A percentile compares a stretch with the other conserved stretches of the same genome.
Evolutionary conservation across 176 grass and related monocot species (phyloP).

Genomic region (Phragmites australis): DNA sequence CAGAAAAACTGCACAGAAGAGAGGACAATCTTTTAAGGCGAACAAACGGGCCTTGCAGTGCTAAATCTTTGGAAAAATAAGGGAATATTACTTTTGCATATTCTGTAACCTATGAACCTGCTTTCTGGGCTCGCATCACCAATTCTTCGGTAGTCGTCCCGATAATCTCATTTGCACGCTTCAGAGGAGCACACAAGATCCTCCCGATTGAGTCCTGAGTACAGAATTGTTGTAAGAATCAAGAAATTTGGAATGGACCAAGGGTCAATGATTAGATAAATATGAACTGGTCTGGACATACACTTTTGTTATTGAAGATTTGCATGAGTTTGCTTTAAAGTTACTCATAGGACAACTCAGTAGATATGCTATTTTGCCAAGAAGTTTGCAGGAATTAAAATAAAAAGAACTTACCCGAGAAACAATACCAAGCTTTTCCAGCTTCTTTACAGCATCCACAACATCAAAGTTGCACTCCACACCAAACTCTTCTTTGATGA

Average conservation of each 20-base stretch:
- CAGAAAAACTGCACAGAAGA: background rate
- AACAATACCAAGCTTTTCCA: conserved; percentile 91
- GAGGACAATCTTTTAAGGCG: background rate
- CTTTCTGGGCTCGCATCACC: conserved; percentile 65
- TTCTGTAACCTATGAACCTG: conserved; percentile 26
- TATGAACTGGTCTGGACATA: background rate
- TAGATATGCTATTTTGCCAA: background rate
- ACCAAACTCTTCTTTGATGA: conserved; percentile 80
- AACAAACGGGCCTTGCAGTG: background rate
- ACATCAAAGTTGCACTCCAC: conserved; percentile 88
- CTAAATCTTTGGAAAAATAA: background rate
- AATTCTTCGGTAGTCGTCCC: conserved; percentile 90
- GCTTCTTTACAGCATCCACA: conserved; percentile 78
- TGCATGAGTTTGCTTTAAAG: background rate
- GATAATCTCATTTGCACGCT: conserved; percentile 87
- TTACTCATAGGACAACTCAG: background rate
- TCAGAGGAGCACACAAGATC: conserved; percentile 68
- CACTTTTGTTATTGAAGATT: background rate
- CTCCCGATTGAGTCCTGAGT: conserved; percentile 71
- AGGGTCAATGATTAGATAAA: too few species aligned
- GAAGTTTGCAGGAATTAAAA: background rate
- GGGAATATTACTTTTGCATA: background rate
- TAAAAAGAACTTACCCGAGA: conserved; percentile 59
- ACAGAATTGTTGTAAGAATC: conserved; percentile 4
- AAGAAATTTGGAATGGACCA: background rate